phyloP scores from a whole-genome alignment of 768 basidiomycete genomes.

The Sarcodon sp. region DNA sequence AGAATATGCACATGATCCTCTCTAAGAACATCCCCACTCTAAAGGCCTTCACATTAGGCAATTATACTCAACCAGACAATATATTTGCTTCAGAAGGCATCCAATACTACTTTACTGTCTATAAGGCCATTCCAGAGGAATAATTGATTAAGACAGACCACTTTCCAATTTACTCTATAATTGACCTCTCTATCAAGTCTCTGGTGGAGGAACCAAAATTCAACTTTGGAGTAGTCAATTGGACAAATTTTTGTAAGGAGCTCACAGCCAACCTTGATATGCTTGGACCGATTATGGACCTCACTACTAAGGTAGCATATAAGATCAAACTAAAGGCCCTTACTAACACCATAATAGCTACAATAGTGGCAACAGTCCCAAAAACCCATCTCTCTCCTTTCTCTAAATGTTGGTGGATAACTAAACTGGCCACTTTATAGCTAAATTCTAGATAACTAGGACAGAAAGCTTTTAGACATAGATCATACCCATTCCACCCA shows the following conservation, averaged over 20 bases:
- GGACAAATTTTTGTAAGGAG: conserved; percentile 15
- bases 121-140: conserved; percentile 9
- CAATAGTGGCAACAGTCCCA: conserved; percentile 11
- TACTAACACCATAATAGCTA: conserved; percentile 6
- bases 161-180: conserved; percentile 19
- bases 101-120: conserved; percentile 11
- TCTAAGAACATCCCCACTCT: conserved; percentile 23
- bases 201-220: background rate
- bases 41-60: conserved; percentile 12
- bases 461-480: conserved; percentile 1
- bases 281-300: background rate
- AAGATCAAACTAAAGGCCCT: conserved; percentile 3
- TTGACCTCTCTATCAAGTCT: conserved; percentile 11
- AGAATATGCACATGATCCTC: conserved; percentile 21
- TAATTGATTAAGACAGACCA: conserved; percentile 23
- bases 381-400: conserved; percentile 8
- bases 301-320: conserved; percentile 4
- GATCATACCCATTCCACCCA: conserved; percentile 4
- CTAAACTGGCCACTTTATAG: conserved; percentile 13
- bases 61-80: conserved; percentile 28
- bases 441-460: conserved; percentile 8
- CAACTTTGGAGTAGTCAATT: conserved; percentile 19
- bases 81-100: conserved; percentile 19
- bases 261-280: conserved; percentile 4
- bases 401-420: conserved; percentile 21